These are phyloP conservation scores for Scutellospora calospora DNA, from an alignment of 371 early-diverging fungal genomes.

Conservation along the genomic window DNA sequence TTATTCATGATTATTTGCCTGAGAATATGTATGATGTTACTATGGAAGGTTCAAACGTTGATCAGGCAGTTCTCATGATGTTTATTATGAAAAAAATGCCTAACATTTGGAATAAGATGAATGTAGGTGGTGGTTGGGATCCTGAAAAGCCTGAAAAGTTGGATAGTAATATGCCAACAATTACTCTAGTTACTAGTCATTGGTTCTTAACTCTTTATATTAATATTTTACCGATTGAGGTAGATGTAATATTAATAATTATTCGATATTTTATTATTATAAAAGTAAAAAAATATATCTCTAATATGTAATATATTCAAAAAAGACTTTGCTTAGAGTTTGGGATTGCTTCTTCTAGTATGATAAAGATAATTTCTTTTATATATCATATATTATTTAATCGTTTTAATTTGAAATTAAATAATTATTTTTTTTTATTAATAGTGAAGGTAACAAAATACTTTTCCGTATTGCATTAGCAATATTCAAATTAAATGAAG, in stretches of 20 bases:
- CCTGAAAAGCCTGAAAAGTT: conserved; percentile 61
- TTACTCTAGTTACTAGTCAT: conserved; percentile 80
- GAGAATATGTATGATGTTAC: conserved; percentile 80
- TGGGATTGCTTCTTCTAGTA: conserved; percentile 90
- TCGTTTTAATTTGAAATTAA: neutral
- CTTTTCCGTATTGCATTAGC: conserved; percentile 82
- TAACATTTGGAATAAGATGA: conserved; percentile 63
- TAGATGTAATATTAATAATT: conserved; percentile 45
- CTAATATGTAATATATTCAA: too few relatives aligned
- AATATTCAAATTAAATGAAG: conserved; percentile 78
- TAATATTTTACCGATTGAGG: conserved; percentile 81
- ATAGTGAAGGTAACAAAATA: conserved; percentile 80
- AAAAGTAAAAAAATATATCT: too few relatives aligned
- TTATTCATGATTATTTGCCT: conserved; percentile 78
- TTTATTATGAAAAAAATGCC: conserved; percentile 69
- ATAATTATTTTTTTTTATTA: conserved; percentile 2
- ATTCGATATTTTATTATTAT: neutral
- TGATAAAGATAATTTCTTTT: conserved; percentile 45
- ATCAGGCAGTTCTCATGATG: conserved; percentile 78
- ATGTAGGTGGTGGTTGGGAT: conserved; percentile 62
- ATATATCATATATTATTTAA: neutral
- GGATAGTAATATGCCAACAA: conserved; percentile 68
- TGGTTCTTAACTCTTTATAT: conserved; percentile 89
- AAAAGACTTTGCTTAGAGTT: conserved; percentile 74
- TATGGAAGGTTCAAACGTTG: conserved; percentile 80